Base-by-base conservation (phyloP, 345 rosid genomes). In the Reutealis trisperma region DNA sequence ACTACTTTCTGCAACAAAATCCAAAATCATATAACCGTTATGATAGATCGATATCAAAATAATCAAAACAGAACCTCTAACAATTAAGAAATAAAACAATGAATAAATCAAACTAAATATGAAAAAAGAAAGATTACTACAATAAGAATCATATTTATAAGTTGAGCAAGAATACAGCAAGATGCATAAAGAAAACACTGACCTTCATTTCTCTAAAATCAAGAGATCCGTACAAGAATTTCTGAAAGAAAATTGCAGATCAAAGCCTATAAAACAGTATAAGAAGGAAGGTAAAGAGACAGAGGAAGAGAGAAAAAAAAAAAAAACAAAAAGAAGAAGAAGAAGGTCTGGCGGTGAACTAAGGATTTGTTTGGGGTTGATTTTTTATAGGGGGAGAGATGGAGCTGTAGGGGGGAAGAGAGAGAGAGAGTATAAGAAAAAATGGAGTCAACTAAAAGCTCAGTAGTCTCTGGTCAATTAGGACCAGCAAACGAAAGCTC, bases 1-100 rank as follows among this genome's bases (percentile, higher is more conserved):
- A 86, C 83, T 41, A 77, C 60, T 77, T 82, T 85, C 87, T 82
- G 83, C 59, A 69, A 54, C 7, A 34, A 25, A 44, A 14, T 54
- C n/a, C 9, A 64, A 64, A 22, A 34, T 19, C 18, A 67, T 44
- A 41, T 7, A 11, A 42, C 19, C 18, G 19, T 66, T 37, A 45
- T 6, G 34, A 5, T 64, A 11, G 71, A 45, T 67, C 32, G 6
- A 45, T 19, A n/a, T 42, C 22, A 21, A 67, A 45, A 44, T 67
- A 14, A 67, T n/a, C n/a, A 45, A 45, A 45, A 8, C 2, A 41
- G 2, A 34, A 12, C 0, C 15, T 64, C 12, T 19, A 3, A 64
- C 19, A 6, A 64, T 7, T 37, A 16, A 64, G 37, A 61, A 3
- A 15, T 0, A 61, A 32, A 45, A 27, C 32, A 11, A 54, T 18